Conservation (phyloP, 2,329 filamentous ascomycete genomes). For the Claviceps sp. region DNA sequence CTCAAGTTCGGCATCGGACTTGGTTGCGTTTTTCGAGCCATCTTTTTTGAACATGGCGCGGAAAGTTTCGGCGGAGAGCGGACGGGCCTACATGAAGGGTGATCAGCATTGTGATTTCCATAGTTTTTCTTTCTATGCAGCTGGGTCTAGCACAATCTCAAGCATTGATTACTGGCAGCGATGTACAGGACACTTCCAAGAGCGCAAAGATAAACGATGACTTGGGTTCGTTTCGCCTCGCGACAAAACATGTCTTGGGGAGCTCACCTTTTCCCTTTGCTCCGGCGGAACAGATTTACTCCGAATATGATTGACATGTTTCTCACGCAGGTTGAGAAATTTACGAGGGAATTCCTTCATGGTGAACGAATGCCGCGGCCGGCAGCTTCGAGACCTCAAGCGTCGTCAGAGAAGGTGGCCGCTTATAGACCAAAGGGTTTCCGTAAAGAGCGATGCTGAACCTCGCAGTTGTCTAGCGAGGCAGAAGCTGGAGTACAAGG, state of each 20-base stretch:
- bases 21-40: slow-evolving; percentile 33
- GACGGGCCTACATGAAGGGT: slow-evolving; percentile 27
- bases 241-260: not conserved
- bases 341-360: slow-evolving; percentile 48
- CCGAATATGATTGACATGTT: slow-evolving; percentile 38
- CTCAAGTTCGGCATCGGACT: slow-evolving; percentile 26
- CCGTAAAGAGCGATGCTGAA: slow-evolving; percentile 7
- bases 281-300: slow-evolving; percentile 41
- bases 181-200: not conserved
- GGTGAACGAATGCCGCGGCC: slow-evolving; percentile 4
- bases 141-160: not conserved
- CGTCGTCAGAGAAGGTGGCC: not conserved
- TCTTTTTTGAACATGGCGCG: slow-evolving; percentile 52
- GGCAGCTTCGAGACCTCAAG: not conserved
- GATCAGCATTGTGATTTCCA: not conserved
- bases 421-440: not conserved
- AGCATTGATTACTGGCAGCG: not conserved
- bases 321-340: slow-evolving; percentile 60
- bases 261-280: slow-evolving; percentile 33
- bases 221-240: not conserved
- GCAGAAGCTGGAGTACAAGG: slow-evolving; percentile 14
- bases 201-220: not conserved
- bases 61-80: slow-evolving; percentile 43
- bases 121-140: not conserved
- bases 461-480: slow-evolving; percentile 20